Base-by-base conservation (phyloP, 2,329 filamentous ascomycete genomes). In the Knufia petricola region DNA sequence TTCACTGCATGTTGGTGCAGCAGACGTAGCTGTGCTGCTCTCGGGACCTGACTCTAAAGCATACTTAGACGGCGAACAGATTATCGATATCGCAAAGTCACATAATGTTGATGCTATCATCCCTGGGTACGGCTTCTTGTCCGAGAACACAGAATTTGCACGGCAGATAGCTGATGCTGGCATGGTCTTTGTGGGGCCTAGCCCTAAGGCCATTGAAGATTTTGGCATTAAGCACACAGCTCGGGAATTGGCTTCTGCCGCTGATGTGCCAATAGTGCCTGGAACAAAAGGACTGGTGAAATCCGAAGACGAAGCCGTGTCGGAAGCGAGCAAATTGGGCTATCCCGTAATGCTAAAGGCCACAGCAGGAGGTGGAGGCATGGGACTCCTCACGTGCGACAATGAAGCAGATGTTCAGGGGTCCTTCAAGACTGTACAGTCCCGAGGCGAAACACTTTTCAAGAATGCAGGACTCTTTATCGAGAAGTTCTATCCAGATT, bases 391-490 rank as follows among this genome's bases (percentile, higher is more conserved):
- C 30, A 87, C 87, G 49, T 87, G 87, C 52, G 64, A 78, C 60
- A 75, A 71, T 9, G 75, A 81, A 43, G 73, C 74, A 6, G 85
- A 90, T 58, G 89, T 94, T 51, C 67, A 76, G 46, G 70, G 78
- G 8, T 84, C 87, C 59, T 73, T 89, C 48, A 73, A 74, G 51
- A 85, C 80, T 56, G 87, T 87, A 1, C 76, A 84, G 49, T 85
- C 82, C 23, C 80, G 90, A 64, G 87, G 86, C 0, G 72, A 78
- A 51, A 84, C 84, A 1, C 81, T 87, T 0, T 94, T 94, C 63
- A 87, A 87, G 46, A 84, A 89, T 54, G 78, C 87, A 58, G 85
- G 87, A 4, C 84, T 94, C 70, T 78, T 94, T 52, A 84, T 94
- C 20, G 87, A 95, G 67, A 81, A 81, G 56, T 94, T 87, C 63